A percentile compares a stretch with the other conserved stretches of the same genome.
These are phyloP conservation scores for Zygoascus bituminiphila DNA, from an alignment of 805 yeast species.

Conservation along the genomic window DNA sequence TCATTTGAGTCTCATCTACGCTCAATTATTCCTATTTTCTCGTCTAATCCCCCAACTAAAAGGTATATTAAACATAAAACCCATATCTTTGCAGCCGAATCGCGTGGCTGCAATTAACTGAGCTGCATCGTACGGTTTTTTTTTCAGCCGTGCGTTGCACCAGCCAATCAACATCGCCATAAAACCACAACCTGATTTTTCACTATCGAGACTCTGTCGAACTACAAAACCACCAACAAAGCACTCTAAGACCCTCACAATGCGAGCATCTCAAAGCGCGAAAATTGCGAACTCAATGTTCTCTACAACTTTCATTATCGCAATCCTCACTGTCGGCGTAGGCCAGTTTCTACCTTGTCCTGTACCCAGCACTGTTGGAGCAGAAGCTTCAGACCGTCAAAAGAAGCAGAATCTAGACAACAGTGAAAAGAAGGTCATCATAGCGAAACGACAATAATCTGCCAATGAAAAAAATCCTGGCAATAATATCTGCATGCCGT, in stretches of 20 bases:
- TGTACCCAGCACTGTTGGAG: slow-evolving; percentile 14
- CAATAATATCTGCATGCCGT: no score
- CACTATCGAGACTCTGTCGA: no score
- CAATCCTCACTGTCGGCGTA: slow-evolving; percentile 55
- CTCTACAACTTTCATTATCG: slow-evolving; percentile 66
- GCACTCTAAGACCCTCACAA: slow-evolving; percentile 13
- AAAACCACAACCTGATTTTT: no score
- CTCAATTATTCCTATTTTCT: no score
- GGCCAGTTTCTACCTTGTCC: slow-evolving; percentile 33
- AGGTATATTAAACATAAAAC: no score
- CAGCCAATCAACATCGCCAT: neutral
- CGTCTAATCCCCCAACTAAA: no score
- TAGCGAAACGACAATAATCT: neutral
- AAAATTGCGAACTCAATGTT: slow-evolving; percentile 57
- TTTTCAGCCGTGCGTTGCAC: no score
- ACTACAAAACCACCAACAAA: no score
- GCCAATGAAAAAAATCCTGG: neutral
- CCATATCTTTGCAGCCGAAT: no score
- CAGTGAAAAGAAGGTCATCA: neutral
- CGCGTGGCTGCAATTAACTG: no score
- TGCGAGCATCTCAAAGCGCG: slow-evolving; percentile 50
- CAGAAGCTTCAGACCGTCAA: slow-evolving; percentile 6
- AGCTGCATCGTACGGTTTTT: no score
- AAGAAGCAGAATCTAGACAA: neutral
- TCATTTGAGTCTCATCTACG: no score